These are phyloP conservation scores for Sporothrix brunneoviolacea DNA, from an alignment of 2,329 filamentous ascomycete genomes.

Conservation along the genomic window DNA sequence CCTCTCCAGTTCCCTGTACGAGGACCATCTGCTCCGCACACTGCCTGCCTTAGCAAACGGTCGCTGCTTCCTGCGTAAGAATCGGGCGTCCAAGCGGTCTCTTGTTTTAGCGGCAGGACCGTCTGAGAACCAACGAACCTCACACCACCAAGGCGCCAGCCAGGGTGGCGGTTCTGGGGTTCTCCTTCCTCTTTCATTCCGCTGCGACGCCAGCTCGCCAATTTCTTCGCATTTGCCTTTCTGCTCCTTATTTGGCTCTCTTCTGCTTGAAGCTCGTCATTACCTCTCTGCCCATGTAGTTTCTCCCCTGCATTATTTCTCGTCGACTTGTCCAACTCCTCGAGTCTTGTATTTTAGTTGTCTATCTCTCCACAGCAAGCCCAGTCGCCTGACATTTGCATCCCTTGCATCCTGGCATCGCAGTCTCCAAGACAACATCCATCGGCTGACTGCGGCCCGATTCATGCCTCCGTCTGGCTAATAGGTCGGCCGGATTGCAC, in stretches of 20 bases:
- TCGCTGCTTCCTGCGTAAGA: too few relatives aligned
- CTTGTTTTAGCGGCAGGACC: constrained; percentile 1
- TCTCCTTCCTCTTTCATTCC: neutral
- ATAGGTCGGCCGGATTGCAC: too few relatives aligned
- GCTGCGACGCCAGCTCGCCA: neutral
- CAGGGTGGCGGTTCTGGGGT: neutral
- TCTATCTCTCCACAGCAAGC: neutral
- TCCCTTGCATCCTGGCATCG: constrained; percentile 4
- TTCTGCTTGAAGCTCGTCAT: neutral
- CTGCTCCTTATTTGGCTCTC: neutral
- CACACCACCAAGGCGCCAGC: neutral
- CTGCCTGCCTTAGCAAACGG: too few relatives aligned
- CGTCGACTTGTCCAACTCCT: too few relatives aligned
- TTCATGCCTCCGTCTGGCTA: neutral
- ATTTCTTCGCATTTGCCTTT: neutral
- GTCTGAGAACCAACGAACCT: constrained; percentile 2
- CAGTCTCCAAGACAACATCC: neutral
- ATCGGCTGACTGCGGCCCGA: neutral
- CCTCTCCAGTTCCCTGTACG: too few relatives aligned
- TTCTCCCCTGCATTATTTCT: too few relatives aligned
- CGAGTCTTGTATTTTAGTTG: too few relatives aligned
- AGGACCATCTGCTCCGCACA: too few relatives aligned
- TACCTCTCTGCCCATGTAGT: neutral
- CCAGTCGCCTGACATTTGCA: too few relatives aligned
- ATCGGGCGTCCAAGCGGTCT: too few relatives aligned